Base-by-base conservation (phyloP, 2,329 filamentous ascomycete species). In the Coleophoma eucalyptorum region DNA sequence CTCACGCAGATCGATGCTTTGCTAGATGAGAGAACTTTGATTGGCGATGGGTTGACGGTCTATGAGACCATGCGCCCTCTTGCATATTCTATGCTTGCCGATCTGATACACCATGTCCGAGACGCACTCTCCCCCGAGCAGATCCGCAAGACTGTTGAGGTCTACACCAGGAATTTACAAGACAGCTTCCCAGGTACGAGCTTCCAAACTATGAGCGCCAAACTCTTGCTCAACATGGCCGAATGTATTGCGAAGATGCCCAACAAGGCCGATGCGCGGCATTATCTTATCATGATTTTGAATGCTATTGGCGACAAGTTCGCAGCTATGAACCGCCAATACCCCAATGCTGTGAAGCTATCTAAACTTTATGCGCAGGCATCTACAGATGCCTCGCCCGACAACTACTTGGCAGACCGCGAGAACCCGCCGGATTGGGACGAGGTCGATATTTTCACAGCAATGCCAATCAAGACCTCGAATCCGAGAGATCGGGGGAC, bases 141-240 rank as follows among this genome's bases (percentile, higher is more conserved):
- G 71, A 99, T 99, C 55, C 84, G 92, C 43, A 89, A 92, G 65
- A 97, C 95, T 0, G 91, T 99, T 10, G 90, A 96, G 65, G 94
- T 99, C 4, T 99, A 99, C 69, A 97, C 95, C 1, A 90, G 87
- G 64, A 97, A 97, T 62, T 75, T 99, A 19, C 91, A 96, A 64
- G 94, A 97, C 67, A 90, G 90, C 56, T 96, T 96, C 56, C 95
- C 94, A 0, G 95, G 95, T 8, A 97, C 95, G 0, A 99, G 93
- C 69, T 99, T 99, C 65, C 95, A 99, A 69, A 99, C 94, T 0
- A 99, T 99, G 94, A 97, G 94, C 62, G 95, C 94, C 0, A 99
- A 97, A 69, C 76, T 99, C 3, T 76, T 99, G 1, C 76, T 99
- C 12, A 99, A 99, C 67, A 95, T 99, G 90, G 94, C 93, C 0